Evolutionary conservation across 306 rosid species (phyloP).

Genomic region (Carpinus viminea): DNA sequence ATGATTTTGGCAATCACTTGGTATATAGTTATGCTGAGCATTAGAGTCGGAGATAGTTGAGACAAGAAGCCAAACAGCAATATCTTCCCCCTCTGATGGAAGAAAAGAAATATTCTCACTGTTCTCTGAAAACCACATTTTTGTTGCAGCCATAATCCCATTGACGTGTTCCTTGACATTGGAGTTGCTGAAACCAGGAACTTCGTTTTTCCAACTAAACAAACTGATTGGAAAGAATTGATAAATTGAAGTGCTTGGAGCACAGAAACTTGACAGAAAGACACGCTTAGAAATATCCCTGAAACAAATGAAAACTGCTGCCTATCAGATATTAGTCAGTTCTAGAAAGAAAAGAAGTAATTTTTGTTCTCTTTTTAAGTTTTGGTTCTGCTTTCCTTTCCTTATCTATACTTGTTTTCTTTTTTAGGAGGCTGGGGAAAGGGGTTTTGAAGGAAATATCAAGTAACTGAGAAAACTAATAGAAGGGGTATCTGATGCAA

Average conservation of each 20-base stretch:
- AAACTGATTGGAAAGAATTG: conserved; percentile 68
- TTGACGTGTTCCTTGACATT: conserved; percentile 44
- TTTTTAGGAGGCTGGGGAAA: not conserved
- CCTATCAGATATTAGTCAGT: conserved; percentile 30
- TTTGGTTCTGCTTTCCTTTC: not conserved
- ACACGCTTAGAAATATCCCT: conserved; percentile 74
- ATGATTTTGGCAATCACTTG: conserved; percentile 38
- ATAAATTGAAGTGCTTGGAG: conserved; percentile 48
- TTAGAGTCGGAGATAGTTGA: conserved; percentile 49
- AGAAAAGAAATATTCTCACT: conserved; percentile 31
- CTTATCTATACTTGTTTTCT: not conserved
- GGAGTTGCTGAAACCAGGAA: conserved; percentile 36
- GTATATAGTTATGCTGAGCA: conserved; percentile 30
- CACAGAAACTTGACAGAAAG: conserved; percentile 59
- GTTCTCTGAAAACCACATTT: conserved; percentile 41
- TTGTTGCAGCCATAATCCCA: conserved; percentile 52
- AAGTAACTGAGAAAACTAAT: not conserved
- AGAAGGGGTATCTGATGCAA: not conserved
- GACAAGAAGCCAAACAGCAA: conserved; percentile 77
- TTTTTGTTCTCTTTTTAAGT: not conserved
- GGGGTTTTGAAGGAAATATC: not conserved
- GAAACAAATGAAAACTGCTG: conserved; percentile 29
- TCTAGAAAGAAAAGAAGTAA: conserved; percentile 7
- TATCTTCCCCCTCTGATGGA: conserved; percentile 44
- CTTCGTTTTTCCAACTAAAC: conserved; percentile 48